Base-by-base conservation (phyloP, 345 rosid genomes). In the Hypericum perforatum region DNA sequence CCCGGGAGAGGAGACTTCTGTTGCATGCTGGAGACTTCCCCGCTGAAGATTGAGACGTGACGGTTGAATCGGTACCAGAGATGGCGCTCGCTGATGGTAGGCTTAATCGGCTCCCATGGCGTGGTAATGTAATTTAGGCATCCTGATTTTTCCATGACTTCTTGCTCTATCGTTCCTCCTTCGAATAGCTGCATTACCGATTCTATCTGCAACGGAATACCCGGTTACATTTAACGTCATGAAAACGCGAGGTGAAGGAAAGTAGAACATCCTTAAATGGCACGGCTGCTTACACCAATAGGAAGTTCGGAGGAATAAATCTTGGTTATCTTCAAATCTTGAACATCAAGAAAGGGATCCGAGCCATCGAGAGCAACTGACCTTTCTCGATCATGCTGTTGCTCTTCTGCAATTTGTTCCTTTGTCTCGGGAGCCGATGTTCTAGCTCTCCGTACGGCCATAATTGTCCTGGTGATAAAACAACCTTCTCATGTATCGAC, bases 391-490 rank as follows among this genome's bases (percentile, higher is more conserved):
- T 69, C 87, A 54, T 42, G 61, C 55, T 45, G 46, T 53, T 76
- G 92, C 71, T 79, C 86, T 56, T 85, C 82, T 8, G 70, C 82
- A 56, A 71, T 71, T 46, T 70, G 69, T 51, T 66, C 83, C 73
- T 78, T 80, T 45, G 74, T 85, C 58, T 83, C 82, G 7, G 78
- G 43, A 38, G 70, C 68, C 60, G 69, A 63, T 39, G 71, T 77
- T 67, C 91, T 78, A 6, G 85, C 63, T 72, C 84, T 81, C 98
- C 95, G 85, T 70, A 87, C 63, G 56, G 92, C 98, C 82, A 75
- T 70, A 22, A 80, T 82, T 53, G 84, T 91, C 77, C 98, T 91
- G 73, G 63, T 52, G 49, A 61, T 43, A 51, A 47, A 69, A 39
- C 63, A 53, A 37, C 12, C 37, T 47, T 29, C 14, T 13, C 38